These are phyloP conservation scores for Vitis amurensis DNA, from an alignment of 164 flowering plant genomes.

Conservation along the genomic window DNA sequence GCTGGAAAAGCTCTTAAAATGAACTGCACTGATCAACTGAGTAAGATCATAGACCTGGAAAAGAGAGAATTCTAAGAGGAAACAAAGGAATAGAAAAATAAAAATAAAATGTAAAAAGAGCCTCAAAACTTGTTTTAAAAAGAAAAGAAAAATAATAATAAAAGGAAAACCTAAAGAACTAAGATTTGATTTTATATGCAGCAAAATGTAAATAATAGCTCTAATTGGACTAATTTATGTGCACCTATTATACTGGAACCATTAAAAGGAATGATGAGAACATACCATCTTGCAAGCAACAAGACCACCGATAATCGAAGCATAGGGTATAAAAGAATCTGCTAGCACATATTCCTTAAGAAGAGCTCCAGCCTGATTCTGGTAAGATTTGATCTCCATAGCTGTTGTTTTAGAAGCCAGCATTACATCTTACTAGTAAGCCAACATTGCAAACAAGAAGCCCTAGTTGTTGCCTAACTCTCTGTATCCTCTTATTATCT, in stretches of 20 bases:
- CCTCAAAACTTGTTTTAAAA: neutral
- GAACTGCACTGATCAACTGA: conserved; percentile 21
- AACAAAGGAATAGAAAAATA: neutral
- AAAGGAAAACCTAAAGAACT: neutral
- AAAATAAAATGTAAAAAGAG: neutral
- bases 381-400: conserved; percentile 24
- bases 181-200: neutral
- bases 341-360: conserved; percentile 23
- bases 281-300: conserved; percentile 34
- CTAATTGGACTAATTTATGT: neutral
- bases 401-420: conserved; percentile 1
- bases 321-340: conserved; percentile 24
- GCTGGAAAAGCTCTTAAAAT: conserved; percentile 32
- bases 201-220: neutral
- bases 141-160: neutral
- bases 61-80: conserved; percentile 5
- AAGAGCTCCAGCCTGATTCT: conserved; percentile 22
- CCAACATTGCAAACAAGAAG: neutral
- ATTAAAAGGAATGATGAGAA: neutral
- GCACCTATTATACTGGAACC: neutral
- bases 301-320: conserved; percentile 26
- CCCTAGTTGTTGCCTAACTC: neutral
- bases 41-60: conserved; percentile 39
- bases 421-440: neutral
- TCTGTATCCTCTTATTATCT: neutral